Conservation (phyloP, 2,329 filamentous ascomycete species). For the Sodiomyces alkalinus region DNA sequence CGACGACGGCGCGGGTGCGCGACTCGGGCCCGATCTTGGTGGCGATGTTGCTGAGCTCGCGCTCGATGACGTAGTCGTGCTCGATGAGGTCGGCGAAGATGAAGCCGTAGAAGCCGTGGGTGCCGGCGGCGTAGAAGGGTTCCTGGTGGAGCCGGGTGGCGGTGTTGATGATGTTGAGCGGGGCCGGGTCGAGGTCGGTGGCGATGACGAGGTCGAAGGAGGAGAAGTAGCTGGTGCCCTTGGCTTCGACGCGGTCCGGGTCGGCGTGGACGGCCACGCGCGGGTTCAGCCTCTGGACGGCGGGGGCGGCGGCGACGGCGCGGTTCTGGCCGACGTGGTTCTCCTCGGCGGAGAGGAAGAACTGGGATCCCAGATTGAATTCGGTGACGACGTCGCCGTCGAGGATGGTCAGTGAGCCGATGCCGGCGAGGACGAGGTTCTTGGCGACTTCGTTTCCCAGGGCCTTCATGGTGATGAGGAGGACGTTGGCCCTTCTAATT, state of each 20-base stretch:
- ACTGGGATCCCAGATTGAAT: slow-evolving; percentile 66
- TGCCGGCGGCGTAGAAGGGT: slow-evolving; percentile 78
- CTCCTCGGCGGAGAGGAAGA: slow-evolving; percentile 58
- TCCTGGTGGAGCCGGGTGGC: slow-evolving; percentile 63
- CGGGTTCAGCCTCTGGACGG: slow-evolving; percentile 77
- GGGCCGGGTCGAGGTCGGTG: slow-evolving; percentile 67
- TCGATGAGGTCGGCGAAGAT: slow-evolving; percentile 86
- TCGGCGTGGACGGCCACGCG: slow-evolving; percentile 66
- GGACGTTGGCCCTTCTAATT: slow-evolving; percentile 77
- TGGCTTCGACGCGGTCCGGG: slow-evolving; percentile 47
- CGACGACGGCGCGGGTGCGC: slow-evolving; percentile 59
- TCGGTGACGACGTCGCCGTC: slow-evolving; percentile 64
- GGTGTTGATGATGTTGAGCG: slow-evolving; percentile 69
- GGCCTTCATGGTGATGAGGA: slow-evolving; percentile 76
- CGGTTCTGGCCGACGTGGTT: slow-evolving; percentile 66
- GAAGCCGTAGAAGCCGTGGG: slow-evolving; percentile 86
- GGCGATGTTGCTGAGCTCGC: slow-evolving; percentile 62
- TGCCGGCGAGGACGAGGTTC: slow-evolving; percentile 80
- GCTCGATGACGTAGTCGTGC: slow-evolving; percentile 81
- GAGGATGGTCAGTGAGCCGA: slow-evolving; percentile 77
- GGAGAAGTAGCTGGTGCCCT: slow-evolving; percentile 60
- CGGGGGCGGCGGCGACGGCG: slow-evolving; percentile 62
- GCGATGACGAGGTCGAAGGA: slow-evolving; percentile 78
- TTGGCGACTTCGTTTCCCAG: slow-evolving; percentile 92
- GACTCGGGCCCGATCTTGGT: slow-evolving; percentile 51